Evolutionary conservation across 2,329 filamentous ascomycete species (phyloP), one percentile per base, ranked within the genome.

Genomic region (Exophiala bonariae): DNA sequence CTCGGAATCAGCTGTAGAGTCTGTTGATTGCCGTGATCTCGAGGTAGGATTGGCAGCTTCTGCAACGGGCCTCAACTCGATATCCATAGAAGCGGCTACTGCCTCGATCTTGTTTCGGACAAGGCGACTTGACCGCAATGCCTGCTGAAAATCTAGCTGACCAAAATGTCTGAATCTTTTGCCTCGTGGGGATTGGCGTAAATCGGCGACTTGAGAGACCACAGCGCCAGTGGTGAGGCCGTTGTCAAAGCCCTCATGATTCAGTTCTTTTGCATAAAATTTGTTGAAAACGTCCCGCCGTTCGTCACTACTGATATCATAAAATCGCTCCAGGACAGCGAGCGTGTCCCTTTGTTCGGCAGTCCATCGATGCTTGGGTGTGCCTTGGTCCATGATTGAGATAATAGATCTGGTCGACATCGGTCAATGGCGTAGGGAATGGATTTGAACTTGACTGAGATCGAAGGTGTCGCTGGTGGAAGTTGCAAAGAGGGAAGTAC

Each of bases 201-300:
- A 22, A 18, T 47, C 37, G 4, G 38, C 37, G 14, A 47, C 16
- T 13, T 47, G 44, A 4, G 44, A 22, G 7, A n/a, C 19, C n/a
- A 47, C 37, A 3, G 37, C 17, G 4, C 30, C 17, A 3, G 17
- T n/a, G 4, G 18, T 26, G 2, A 47, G 31, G 4, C 44, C 44
- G 9, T 32, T 16, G 10, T 18, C 7, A 16, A 47, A 19, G 2
- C 44, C 44, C 19, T 47, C 38, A 13, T 14, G 6, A 3, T n/a
- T 14, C 9, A 47, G 44, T 2, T 14, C n/a, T 9, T 41, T 20
- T 10, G n/a, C 6, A 26, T 47, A n/a, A 4, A 47, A 11, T n/a
- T 19, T 14, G 14, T 36, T 47, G 14, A 47, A 47, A 6, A 47
- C 9, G 8, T 3, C 7, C n/a, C 13, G n/a, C 2, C 28, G 4